Percentiles rank a stretch among this genome's conserved stretches.
Evolutionary conservation across 495 filamentous ascomycete genomes (phyloP).

Genomic region (Thermochaetoides thermophila): DNA sequence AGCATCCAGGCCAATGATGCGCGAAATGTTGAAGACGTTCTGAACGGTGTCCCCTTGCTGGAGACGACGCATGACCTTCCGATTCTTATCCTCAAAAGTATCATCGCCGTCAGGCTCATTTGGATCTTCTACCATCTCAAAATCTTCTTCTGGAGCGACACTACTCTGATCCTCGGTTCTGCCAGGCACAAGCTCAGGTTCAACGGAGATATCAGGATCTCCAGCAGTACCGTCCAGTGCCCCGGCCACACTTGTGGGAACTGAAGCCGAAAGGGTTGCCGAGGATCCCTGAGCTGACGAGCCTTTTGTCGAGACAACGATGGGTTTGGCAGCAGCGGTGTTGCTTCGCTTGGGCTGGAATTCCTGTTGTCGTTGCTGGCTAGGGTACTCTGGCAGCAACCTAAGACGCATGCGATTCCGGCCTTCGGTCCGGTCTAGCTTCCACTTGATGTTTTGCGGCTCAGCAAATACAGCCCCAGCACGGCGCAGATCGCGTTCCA

Average conservation of each 20-base stretch:
- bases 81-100: slow-evolving; percentile 88
- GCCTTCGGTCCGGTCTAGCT: slow-evolving; percentile 87
- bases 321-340: slow-evolving; percentile 21
- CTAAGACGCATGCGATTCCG: slow-evolving; percentile 87
- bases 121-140: slow-evolving; percentile 75
- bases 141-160: slow-evolving; percentile 63
- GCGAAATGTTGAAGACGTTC: slow-evolving; percentile 84
- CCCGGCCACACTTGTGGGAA: background rate
- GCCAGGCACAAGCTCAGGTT: slow-evolving; percentile 8
- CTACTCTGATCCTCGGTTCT: slow-evolving; percentile 14
- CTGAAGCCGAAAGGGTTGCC: slow-evolving; percentile 4
- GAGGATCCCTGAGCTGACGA: slow-evolving; percentile 5
- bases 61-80: slow-evolving; percentile 89
- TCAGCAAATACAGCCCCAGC: slow-evolving; percentile 68
- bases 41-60: slow-evolving; percentile 88
- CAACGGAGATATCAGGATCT: slow-evolving; percentile 9
- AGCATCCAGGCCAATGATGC: slow-evolving; percentile 84
- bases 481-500: slow-evolving; percentile 57
- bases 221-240: background rate
- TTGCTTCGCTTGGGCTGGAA: slow-evolving; percentile 73
- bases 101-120: slow-evolving; percentile 71
- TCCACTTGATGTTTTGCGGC: slow-evolving; percentile 56
- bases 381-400: slow-evolving; percentile 58
- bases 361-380: slow-evolving; percentile 48
- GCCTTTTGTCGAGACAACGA: slow-evolving; percentile 20